Percentiles rank a stretch among this genome's conserved stretches.
Conservation (phyloP, 2,329 filamentous ascomycete genomes). For the Aschersonia sp. region DNA sequence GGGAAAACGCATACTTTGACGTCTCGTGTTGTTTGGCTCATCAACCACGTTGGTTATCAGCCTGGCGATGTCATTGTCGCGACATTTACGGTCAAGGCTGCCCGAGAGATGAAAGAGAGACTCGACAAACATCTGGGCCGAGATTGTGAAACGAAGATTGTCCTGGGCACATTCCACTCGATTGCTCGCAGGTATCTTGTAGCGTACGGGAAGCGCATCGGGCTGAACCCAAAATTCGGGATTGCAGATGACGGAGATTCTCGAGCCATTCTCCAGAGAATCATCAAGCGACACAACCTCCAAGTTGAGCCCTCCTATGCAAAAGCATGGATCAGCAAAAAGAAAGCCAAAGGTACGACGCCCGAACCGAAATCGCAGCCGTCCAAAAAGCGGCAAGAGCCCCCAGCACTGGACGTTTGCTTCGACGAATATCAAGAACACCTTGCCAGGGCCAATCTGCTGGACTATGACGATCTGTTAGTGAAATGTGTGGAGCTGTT, state of each 20-base stretch:
- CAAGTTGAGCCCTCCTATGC: constrained; percentile 55
- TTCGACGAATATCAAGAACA: constrained; percentile 68
- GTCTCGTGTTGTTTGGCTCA: constrained; percentile 78
- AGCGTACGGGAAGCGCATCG: constrained; percentile 72
- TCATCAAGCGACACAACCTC: constrained; percentile 60
- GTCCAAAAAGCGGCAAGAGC: constrained; percentile 21
- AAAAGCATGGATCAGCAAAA: constrained; percentile 62
- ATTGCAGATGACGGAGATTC: constrained; percentile 81
- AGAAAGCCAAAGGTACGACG: constrained; percentile 41
- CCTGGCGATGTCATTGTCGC: constrained; percentile 88
- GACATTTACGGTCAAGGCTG: constrained; percentile 93
- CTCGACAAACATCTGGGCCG: constrained; percentile 71
- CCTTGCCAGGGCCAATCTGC: constrained; percentile 59
- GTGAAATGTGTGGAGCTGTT: constrained; percentile 72
- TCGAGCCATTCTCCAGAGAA: constrained; percentile 63
- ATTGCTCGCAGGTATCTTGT: constrained; percentile 75
- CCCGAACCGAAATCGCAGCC: constrained; percentile 20
- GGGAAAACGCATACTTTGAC: constrained; percentile 95
- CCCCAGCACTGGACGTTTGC: constrained; percentile 48
- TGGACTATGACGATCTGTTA: constrained; percentile 91
- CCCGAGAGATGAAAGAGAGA: constrained; percentile 81
- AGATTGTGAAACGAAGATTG: constrained; percentile 57
- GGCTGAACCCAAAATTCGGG: constrained; percentile 68
- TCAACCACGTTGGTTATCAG: constrained; percentile 54
- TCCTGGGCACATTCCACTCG: constrained; percentile 90